Base-by-base conservation (phyloP, 73 alveolate genomes). In the Effrenium voratum region DNA sequence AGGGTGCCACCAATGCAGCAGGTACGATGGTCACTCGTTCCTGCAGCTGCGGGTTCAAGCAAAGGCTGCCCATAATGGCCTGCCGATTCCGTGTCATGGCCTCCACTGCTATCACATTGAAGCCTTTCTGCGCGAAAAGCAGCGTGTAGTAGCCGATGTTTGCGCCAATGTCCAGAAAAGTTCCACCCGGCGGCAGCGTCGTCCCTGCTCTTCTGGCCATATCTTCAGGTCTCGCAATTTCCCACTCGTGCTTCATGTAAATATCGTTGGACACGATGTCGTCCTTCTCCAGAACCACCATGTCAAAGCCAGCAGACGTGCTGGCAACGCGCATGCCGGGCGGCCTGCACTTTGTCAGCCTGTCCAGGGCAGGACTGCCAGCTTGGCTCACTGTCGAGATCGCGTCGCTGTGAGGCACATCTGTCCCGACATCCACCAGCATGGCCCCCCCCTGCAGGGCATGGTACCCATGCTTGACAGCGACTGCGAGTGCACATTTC, bases 81-180 rank as follows among this genome's bases (percentile, higher is more conserved):
- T 26, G 45, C 46, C 72, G 66, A 34, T 80, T 80, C 47, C 91
- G 91, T 49, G 91, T 80, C 91, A 80, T 80, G 15, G 91, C 73
- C 30, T 80, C 91, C 46, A 80, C 70, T 22, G 91, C 91, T 34
- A 81, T 36, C 49, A 81, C 92, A 81, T 81, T 26, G 73, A 45
- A 80, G 47, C 91, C 91, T 45, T 43, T 46, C 38, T 80, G 72
- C 32, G 92, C 92, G 32, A 81, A 81, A 49, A 81, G 73, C 92
- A 81, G 32, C 41, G 60, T 81, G 92, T 81, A 81, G 73, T 81
- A 81, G 26, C 92, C 92, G 8, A 81, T 45, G 66, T 81, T 81
- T 19, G 92, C 92, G n/a, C 92, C 92, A 30, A 81, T 81, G 92
- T 81, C 92, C 34, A 81, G 34, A 47, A 81, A 81, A 38, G 92